phyloP scores from a whole-genome alignment of 192 early-diverging fungal genomes.

The Oehlia diaphana region DNA sequence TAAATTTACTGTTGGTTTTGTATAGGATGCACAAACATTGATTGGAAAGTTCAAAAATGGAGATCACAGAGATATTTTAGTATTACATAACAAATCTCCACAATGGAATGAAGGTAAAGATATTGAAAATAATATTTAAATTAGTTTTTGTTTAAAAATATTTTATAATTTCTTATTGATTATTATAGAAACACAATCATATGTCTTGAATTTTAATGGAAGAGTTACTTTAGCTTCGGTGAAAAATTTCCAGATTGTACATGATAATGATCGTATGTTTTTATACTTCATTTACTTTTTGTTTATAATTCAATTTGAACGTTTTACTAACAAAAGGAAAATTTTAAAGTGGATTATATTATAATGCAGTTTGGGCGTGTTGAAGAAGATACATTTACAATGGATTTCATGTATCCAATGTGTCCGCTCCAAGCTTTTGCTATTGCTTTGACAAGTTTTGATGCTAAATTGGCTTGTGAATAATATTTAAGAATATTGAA shows the following conservation, averaged over 20 bases:
- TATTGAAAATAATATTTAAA: neutral
- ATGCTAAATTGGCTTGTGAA: slow-evolving; percentile 90
- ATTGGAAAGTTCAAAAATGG: slow-evolving; percentile 55
- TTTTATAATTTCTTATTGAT: neutral
- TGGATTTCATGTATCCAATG: slow-evolving; percentile 93
- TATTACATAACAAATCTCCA: slow-evolving; percentile 87
- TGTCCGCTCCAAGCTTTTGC: slow-evolving; percentile 85
- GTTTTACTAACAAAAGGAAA: too few species aligned
- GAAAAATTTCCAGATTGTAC: slow-evolving; percentile 97
- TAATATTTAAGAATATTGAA: slow-evolving; percentile 37
- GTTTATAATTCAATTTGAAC: too few species aligned
- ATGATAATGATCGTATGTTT: slow-evolving; percentile 83
- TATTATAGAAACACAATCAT: slow-evolving; percentile 75
- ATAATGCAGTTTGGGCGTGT: slow-evolving; percentile 92
- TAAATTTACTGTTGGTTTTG: neutral
- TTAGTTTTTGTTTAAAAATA: neutral
- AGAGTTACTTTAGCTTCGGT: slow-evolving; percentile 87
- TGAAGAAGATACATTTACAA: slow-evolving; percentile 72
- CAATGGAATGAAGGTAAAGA: slow-evolving; percentile 85
- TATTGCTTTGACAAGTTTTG: slow-evolving; percentile 87
- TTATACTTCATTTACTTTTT: neutral
- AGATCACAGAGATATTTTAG: slow-evolving; percentile 64
- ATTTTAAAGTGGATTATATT: slow-evolving; percentile 79
- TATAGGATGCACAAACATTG: slow-evolving; percentile 64
- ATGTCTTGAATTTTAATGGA: slow-evolving; percentile 92